Percentiles rank a stretch among this genome's conserved stretches.
Evolutionary conservation across 2,329 filamentous ascomycete species (phyloP).

Genomic region (Monosporascus sp.): DNA sequence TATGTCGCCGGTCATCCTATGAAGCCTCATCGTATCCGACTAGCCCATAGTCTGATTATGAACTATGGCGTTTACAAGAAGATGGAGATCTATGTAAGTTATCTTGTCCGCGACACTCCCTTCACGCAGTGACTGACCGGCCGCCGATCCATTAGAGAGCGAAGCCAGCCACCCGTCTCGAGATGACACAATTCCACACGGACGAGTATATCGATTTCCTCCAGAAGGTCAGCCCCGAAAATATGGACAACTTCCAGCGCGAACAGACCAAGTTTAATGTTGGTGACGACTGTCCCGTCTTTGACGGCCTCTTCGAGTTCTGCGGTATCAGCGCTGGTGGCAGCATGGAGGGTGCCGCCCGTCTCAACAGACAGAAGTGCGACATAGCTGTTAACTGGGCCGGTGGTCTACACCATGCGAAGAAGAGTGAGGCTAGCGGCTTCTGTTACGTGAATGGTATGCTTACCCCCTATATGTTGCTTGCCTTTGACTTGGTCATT

Average conservation of each 20-base stretch:
- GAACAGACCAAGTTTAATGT: slow-evolving; percentile 95
- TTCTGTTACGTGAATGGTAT: slow-evolving; percentile 98
- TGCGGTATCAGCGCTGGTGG: slow-evolving; percentile 92
- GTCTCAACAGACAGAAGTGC: slow-evolving; percentile 84
- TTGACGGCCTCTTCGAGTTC: slow-evolving; percentile 96
- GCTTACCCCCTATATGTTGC: slow-evolving; percentile 6
- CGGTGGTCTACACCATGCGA: slow-evolving; percentile 92
- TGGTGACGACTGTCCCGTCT: slow-evolving; percentile 94
- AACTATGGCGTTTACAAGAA: slow-evolving; percentile 94
- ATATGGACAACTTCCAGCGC: slow-evolving; percentile 89
- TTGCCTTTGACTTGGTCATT: slow-evolving; percentile 10
- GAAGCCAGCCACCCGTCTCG: slow-evolving; percentile 80
- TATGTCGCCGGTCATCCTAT: slow-evolving; percentile 96
- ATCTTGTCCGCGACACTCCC: slow-evolving; percentile 21
- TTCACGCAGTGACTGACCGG: slow-evolving; percentile 43
- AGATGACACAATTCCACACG: slow-evolving; percentile 92
- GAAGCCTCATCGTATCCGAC: slow-evolving; percentile 93
- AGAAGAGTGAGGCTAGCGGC: slow-evolving; percentile 91
- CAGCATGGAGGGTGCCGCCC: slow-evolving; percentile 87
- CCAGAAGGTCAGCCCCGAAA: slow-evolving; percentile 92
- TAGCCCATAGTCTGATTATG: slow-evolving; percentile 94
- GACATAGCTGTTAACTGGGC: slow-evolving; percentile 99
- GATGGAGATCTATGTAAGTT: slow-evolving; percentile 88
- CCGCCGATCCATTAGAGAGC: slow-evolving; percentile 54
- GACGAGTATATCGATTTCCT: slow-evolving; percentile 95